These are phyloP conservation scores for Beauveria bassiana DNA, from an alignment of 2,329 filamentous ascomycete species.

Conservation along the genomic window DNA sequence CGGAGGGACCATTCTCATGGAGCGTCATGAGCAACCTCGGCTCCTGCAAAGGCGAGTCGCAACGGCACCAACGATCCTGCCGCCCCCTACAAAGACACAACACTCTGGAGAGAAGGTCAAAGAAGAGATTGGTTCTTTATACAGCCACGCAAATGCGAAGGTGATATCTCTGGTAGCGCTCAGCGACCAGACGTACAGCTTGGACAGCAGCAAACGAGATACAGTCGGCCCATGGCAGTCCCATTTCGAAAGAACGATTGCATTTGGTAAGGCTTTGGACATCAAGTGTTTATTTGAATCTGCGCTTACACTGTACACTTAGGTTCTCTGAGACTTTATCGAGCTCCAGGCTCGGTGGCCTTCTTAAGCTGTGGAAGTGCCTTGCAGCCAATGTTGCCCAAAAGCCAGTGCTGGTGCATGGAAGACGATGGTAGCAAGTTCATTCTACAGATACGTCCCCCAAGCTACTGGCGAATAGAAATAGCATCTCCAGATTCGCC, in stretches of 20 bases:
- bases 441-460: conserved; percentile 74
- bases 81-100: background rate
- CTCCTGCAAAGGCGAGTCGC: conserved; percentile 18
- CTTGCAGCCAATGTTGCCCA: conserved; percentile 78
- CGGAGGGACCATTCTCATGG: background rate
- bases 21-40: background rate
- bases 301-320: background rate
- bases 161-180: conserved; percentile 12
- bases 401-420: conserved; percentile 91
- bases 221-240: conserved; percentile 62
- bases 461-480: conserved; percentile 88
- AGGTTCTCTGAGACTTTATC: conserved; percentile 77
- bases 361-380: conserved; percentile 82
- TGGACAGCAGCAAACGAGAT: conserved; percentile 43
- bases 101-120: background rate
- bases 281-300: background rate
- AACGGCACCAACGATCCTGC: conserved; percentile 25
- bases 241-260: conserved; percentile 72
- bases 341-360: conserved; percentile 75
- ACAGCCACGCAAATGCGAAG: conserved; percentile 3
- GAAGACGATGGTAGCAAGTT: conserved; percentile 74
- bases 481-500: conserved; percentile 52
- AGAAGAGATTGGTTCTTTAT: background rate
- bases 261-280: conserved; percentile 51
- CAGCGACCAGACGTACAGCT: conserved; percentile 14